Percentiles rank a stretch among this genome's conserved stretches.
These are phyloP conservation scores for Moesziomyces antarcticus DNA, from an alignment of 1,284 basidiomycete genomes.

Conservation along the genomic window DNA sequence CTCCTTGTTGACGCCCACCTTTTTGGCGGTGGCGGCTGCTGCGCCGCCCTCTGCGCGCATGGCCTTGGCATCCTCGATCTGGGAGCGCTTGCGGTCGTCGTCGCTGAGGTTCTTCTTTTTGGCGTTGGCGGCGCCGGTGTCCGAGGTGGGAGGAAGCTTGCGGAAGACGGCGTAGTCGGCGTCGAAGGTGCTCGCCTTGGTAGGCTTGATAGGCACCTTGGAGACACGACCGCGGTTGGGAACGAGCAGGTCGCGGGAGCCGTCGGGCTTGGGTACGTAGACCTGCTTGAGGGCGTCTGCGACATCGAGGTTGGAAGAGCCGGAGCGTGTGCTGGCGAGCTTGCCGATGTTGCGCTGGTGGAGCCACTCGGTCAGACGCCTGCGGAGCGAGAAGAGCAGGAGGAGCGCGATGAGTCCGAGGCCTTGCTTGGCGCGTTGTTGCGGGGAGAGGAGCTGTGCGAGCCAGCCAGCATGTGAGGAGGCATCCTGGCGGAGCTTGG, in stretches of 20 bases:
- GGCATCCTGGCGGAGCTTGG: constrained; percentile 34
- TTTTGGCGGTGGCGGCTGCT: constrained; percentile 63
- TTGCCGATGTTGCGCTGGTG: constrained; percentile 13
- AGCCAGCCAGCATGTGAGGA: constrained; percentile 19
- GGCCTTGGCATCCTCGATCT: constrained; percentile 54
- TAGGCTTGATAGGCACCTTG: constrained; percentile 67
- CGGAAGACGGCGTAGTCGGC: constrained; percentile 61
- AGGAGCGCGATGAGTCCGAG: constrained; percentile 32
- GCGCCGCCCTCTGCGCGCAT: constrained; percentile 58
- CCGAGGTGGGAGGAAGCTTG: constrained; percentile 55
- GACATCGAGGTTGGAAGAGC: constrained; percentile 25
- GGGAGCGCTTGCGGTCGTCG: constrained; percentile 33
- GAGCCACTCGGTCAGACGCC: constrained; percentile 19
- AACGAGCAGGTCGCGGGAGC: constrained; percentile 60
- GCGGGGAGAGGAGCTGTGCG: constrained; percentile 21
- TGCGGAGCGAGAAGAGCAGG: constrained; percentile 43
- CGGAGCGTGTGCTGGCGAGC: constrained; percentile 14
- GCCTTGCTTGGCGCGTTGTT: constrained; percentile 24
- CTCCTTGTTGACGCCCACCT: constrained; percentile 75
- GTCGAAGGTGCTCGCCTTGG: constrained; percentile 63
- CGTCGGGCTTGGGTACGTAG: constrained; percentile 55
- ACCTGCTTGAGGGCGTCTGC: constrained; percentile 60
- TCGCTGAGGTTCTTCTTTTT: constrained; percentile 31
- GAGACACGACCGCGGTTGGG: constrained; percentile 62
- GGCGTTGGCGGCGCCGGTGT: constrained; percentile 24